Conservation (phyloP, 192 early-diverging fungal genomes). For the Coemansia sp. region DNA sequence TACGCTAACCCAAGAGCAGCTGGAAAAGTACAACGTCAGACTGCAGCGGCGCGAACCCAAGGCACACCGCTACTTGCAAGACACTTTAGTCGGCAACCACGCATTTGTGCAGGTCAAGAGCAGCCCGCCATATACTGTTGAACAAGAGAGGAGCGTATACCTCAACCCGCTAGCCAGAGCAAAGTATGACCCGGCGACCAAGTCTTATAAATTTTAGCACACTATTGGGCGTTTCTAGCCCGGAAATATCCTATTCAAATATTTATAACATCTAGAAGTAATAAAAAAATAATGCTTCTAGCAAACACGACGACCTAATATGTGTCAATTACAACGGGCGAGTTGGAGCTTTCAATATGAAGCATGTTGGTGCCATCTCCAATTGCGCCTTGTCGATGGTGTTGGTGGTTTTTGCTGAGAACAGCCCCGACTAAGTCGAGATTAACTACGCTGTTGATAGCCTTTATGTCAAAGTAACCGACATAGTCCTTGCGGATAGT, state of each 20-base stretch:
- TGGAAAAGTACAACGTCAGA: slow-evolving; percentile 68
- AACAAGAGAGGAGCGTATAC: slow-evolving; percentile 80
- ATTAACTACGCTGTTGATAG: slow-evolving; percentile 22
- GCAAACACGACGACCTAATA: slow-evolving; percentile 12
- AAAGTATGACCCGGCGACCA: slow-evolving; percentile 72
- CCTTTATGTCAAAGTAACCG: slow-evolving; percentile 26
- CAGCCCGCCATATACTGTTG: slow-evolving; percentile 80
- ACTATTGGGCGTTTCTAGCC: slow-evolving; percentile 36
- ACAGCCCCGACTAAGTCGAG: slow-evolving; percentile 10
- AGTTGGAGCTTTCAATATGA: slow-evolving; percentile 13
- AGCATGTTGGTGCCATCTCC: slow-evolving; percentile 13
- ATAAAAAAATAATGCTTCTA: no score
- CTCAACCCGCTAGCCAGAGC: slow-evolving; percentile 87
- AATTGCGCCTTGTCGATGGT: slow-evolving; percentile 21
- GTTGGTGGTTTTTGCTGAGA: slow-evolving; percentile 1
- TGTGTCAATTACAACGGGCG: slow-evolving; percentile 20
- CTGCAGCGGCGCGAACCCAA: slow-evolving; percentile 70
- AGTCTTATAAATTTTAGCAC: slow-evolving; percentile 38
- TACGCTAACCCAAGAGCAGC: slow-evolving; percentile 66
- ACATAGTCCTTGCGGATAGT: slow-evolving; percentile 13
- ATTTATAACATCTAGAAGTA: no score
- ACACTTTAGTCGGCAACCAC: slow-evolving; percentile 76
- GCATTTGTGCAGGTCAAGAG: slow-evolving; percentile 88
- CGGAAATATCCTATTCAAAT: no score
- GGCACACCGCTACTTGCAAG: slow-evolving; percentile 90